phyloP scores from a whole-genome alignment of 192 early-diverging fungal genomes.

The Funneliformis geosporum region DNA sequence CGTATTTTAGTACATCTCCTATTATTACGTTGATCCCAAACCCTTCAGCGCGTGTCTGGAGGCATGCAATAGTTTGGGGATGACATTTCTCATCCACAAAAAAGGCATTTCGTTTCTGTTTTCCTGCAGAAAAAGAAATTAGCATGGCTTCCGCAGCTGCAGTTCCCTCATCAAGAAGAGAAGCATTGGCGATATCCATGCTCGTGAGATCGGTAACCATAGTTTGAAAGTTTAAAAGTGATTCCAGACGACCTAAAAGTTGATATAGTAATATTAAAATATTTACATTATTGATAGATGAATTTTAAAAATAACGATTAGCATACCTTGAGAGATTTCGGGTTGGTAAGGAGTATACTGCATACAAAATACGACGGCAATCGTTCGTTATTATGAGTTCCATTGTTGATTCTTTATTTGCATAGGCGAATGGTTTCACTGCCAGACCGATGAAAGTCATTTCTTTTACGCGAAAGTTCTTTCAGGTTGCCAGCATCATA shows the following conservation, averaged over 20 bases:
- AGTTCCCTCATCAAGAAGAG: slow-evolving; percentile 98
- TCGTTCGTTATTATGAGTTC: slow-evolving; percentile 26
- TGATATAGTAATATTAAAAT: background rate
- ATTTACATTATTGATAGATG: background rate
- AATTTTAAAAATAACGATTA: background rate
- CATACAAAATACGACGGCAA: slow-evolving; percentile 34
- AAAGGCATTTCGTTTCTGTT: slow-evolving; percentile 83
- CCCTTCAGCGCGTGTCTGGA: slow-evolving; percentile 92
- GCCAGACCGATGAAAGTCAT: slow-evolving; percentile 10
- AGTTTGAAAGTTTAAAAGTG: slow-evolving; percentile 97
- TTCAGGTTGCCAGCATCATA: background rate
- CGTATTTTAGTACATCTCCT: slow-evolving; percentile 76
- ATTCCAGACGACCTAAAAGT: slow-evolving; percentile 78
- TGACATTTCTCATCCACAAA: slow-evolving; percentile 93
- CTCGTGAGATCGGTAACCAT: slow-evolving; percentile 95
- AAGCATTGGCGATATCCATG: slow-evolving; percentile 95
- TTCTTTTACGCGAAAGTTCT: slow-evolving; percentile 13
- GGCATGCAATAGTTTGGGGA: slow-evolving; percentile 92
- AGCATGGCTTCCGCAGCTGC: slow-evolving; percentile 98
- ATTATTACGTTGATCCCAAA: slow-evolving; percentile 92
- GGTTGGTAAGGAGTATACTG: slow-evolving; percentile 99
- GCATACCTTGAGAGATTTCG: slow-evolving; percentile 89
- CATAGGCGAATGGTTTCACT: background rate
- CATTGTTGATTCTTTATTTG: background rate
- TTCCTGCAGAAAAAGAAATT: slow-evolving; percentile 73